Evolutionary conservation across 139 green algal genomes (phyloP).

Genomic region (Pleodorina starrii): DNA sequence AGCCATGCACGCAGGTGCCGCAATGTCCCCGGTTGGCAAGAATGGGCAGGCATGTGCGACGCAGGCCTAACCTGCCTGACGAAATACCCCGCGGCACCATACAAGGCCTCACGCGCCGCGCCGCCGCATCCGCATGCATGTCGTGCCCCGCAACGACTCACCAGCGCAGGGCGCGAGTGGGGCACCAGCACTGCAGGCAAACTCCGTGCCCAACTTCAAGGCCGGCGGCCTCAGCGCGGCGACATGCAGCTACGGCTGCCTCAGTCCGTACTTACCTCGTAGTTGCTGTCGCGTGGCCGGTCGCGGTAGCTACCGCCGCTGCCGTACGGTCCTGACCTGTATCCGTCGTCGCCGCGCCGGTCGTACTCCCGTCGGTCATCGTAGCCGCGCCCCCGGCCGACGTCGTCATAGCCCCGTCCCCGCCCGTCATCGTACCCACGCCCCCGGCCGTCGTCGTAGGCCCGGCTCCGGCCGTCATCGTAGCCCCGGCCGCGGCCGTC

Average conservation of each 20-base stretch:
- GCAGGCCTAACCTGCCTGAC: background rate
- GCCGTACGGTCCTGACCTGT: constrained; percentile 37
- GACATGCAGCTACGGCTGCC: background rate
- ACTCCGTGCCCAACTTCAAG: background rate
- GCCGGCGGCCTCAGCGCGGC: background rate
- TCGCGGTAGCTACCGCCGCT: constrained; percentile 31
- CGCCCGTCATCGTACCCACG: constrained; percentile 18
- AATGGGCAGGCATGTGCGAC: background rate
- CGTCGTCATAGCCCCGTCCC: background rate
- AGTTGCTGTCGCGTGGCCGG: constrained; percentile 35
- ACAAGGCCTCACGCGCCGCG: background rate
- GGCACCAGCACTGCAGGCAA: background rate
- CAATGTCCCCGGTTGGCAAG: no score
- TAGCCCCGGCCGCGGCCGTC: constrained; percentile 8
- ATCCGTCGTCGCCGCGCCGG: constrained; percentile 8
- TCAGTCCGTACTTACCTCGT: constrained; percentile 27
- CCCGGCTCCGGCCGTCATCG: constrained; percentile 6
- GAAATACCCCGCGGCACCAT: background rate
- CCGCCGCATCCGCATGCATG: background rate
- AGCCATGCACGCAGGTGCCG: no score
- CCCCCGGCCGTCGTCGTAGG: background rate
- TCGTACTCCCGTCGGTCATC: constrained; percentile 23
- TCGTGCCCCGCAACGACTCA: background rate
- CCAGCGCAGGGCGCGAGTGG: background rate
- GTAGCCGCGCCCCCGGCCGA: background rate